Base-by-base conservation (phyloP, 371 early-diverging fungal species). In the Nosema muscidifuracis region DNA sequence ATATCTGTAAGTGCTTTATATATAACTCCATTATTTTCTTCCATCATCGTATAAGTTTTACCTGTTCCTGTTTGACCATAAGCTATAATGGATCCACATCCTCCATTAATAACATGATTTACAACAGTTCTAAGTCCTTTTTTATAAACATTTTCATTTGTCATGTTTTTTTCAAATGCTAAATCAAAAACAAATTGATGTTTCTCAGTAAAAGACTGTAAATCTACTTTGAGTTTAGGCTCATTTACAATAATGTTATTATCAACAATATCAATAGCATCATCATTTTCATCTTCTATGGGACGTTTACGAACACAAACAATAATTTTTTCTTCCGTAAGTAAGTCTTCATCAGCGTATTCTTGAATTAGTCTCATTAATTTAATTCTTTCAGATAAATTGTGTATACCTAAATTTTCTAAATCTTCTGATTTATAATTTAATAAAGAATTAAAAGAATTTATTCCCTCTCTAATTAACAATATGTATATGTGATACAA, bases 61-160 rank as follows among this genome's bases (percentile, higher is more conserved):
- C 99, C 99, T 58, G 90, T 88, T 71, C 95, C 95, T 12, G 97
- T 95, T 83, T 95, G 97, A 0, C 97, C 95, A 84, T 94, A 95
- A 61, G 95, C 96, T 86, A 98, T 94, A 78, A 95, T 92, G 7
- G 96, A 94, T 0, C 94, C 94, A 79, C 93, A 93, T 50, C 95
- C 95, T 1, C 95, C 95, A 22, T 83, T 77, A 71, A 95, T 91
- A 4, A 93, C 86, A 82, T 92, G 91, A 47, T 92, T 88, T 0
- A 97, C 95, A 33, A 97, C 82, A 1, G 92, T 93, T 55, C 83
- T 85, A 4, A 95, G 95, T 16, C 92, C 92, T 43, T 90, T 85
- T 51, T 86, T 81, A 82, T 95, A 97, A 4, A 97, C 89, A 50
- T 92, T 87, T 47, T 87, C 86, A 74, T 95, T 95, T 31, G 85